Evolutionary conservation across 306 rosid genomes (phyloP).

Genomic region (Dryas octopetala): DNA sequence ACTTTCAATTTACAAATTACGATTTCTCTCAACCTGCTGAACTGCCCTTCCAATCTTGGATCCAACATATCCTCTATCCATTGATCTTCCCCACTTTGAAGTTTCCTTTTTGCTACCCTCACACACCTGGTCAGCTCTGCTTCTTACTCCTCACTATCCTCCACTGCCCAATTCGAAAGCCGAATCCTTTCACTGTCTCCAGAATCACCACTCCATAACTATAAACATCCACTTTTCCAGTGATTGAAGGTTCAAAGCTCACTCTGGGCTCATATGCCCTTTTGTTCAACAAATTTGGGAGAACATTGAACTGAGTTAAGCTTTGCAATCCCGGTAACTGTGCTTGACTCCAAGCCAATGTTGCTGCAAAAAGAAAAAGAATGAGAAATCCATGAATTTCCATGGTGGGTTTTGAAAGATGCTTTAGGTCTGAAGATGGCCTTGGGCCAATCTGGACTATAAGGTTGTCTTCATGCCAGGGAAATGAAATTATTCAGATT

Average conservation of each 20-base stretch:
- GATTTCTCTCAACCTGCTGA: background rate
- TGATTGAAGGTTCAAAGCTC: conserved; percentile 47
- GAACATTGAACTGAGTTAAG: conserved; percentile 17
- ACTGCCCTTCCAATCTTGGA: background rate
- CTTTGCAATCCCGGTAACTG: no score
- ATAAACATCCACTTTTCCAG: conserved; percentile 58
- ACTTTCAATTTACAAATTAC: no score
- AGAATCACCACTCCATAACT: conserved; percentile 54
- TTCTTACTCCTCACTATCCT: conserved; percentile 13
- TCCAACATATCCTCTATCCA: conserved; percentile 19
- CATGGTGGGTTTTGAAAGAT: background rate
- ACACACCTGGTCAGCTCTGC: conserved; percentile 13
- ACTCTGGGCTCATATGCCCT: conserved; percentile 65
- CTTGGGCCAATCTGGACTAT: background rate
- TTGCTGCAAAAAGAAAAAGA: no score
- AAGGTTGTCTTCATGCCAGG: background rate
- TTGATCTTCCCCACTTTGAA: background rate
- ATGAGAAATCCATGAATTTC: background rate
- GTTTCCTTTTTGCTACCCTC: conserved; percentile 6
- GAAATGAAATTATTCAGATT: background rate
- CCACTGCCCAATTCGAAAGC: conserved; percentile 10
- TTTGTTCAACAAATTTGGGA: conserved; percentile 40
- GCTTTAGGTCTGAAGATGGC: background rate
- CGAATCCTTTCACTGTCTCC: conserved; percentile 43
- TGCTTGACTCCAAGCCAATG: no score